A percentile compares a stretch with the other conserved stretches of the same genome.
These are phyloP conservation scores for Candida parachauliodes DNA, from an alignment of 805 yeast species.

Conservation along the genomic window DNA sequence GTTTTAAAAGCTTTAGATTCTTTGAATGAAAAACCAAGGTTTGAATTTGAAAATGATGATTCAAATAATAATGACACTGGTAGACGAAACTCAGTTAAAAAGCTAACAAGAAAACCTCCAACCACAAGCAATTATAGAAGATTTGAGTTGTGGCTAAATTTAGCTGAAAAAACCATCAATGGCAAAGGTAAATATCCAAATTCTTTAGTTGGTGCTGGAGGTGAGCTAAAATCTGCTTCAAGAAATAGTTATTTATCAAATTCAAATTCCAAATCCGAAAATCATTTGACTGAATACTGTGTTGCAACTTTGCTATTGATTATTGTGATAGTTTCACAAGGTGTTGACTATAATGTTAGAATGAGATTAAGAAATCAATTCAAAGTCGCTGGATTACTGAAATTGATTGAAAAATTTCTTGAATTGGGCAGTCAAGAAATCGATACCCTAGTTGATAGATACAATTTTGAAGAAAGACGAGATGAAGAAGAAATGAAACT, in stretches of 20 bases:
- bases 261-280: conserved; percentile 47
- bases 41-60: conserved; percentile 28
- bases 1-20: conserved; percentile 52
- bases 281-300: conserved; percentile 66
- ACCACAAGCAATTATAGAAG: conserved; percentile 39
- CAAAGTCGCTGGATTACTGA: conserved; percentile 52
- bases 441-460: conserved; percentile 62
- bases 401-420: conserved; percentile 50
- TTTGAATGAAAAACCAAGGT: conserved; percentile 35
- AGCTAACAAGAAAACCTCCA: conserved; percentile 34
- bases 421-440: conserved; percentile 55
- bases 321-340: conserved; percentile 55
- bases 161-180: conserved; percentile 64
- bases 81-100: conserved; percentile 10
- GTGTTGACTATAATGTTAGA: conserved; percentile 44
- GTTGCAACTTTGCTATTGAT: conserved; percentile 67
- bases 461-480: conserved; percentile 50
- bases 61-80: background rate
- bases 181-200: conserved; percentile 86
- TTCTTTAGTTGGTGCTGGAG: conserved; percentile 88
- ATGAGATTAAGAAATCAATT: conserved; percentile 58
- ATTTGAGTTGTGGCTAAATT: conserved; percentile 68
- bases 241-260: conserved; percentile 29
- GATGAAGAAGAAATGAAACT: conserved; percentile 48
- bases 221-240: conserved; percentile 55